Percentiles rank a stretch among this genome's conserved stretches.
Conservation (phyloP, 2,329 filamentous ascomycete genomes). For the Trichophyton schoenleinii region DNA sequence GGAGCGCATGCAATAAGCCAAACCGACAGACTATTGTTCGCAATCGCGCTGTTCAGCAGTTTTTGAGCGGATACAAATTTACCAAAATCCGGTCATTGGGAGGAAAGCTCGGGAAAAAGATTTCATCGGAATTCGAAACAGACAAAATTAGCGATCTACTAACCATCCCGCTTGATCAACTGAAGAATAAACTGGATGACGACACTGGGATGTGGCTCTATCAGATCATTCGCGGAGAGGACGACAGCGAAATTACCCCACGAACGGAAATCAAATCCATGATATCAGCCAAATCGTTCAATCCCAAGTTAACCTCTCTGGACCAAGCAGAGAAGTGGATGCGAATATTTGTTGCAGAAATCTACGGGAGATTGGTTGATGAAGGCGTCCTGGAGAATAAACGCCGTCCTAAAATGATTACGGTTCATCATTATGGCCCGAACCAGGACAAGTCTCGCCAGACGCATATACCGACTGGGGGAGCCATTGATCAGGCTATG, state of each 20-base stretch:
- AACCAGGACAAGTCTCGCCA: conserved; percentile 63
- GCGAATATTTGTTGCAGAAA: conserved; percentile 80
- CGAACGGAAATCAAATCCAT: conserved; percentile 93
- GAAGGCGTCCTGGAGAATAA: conserved; percentile 82
- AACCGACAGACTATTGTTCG: conserved; percentile 91
- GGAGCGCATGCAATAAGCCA: conserved; percentile 82
- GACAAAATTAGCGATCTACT: conserved; percentile 68
- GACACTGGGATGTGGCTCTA: conserved; percentile 81
- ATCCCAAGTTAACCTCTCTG: conserved; percentile 62
- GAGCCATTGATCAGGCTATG: conserved; percentile 55
- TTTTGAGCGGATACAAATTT: conserved; percentile 76
- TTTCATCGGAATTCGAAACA: conserved; percentile 67
- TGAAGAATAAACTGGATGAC: conserved; percentile 67
- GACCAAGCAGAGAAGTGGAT: conserved; percentile 79
- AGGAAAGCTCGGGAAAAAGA: conserved; percentile 82
- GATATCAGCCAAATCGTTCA: conserved; percentile 91
- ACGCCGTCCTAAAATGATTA: conserved; percentile 72
- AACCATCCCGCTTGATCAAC: conserved; percentile 56
- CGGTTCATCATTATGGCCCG: conserved; percentile 66
- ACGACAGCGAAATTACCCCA: conserved; percentile 76
- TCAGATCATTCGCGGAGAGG: conserved; percentile 70
- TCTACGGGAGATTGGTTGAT: conserved; percentile 77
- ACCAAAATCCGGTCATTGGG: conserved; percentile 93
- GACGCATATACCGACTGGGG: conserved; percentile 63
- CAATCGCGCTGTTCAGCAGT: conserved; percentile 65